Evolutionary conservation across 2,329 filamentous ascomycete genomes (phyloP).

Genomic region (Davidsoniella virescens): DNA sequence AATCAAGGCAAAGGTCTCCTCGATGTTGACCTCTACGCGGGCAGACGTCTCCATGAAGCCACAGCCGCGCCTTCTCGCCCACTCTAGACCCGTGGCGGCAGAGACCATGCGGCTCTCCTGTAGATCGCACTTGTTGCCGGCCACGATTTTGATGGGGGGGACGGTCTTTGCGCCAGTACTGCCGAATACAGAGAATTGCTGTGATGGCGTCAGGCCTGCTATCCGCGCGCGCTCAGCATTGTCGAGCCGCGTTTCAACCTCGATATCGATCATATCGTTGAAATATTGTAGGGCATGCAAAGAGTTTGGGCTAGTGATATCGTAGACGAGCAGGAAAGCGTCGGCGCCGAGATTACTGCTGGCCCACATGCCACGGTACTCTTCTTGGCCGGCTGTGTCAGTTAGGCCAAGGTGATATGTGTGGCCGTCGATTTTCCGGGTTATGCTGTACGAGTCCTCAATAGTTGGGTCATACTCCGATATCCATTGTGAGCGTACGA

Average conservation of each 20-base stretch:
- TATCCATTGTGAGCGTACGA: slow-evolving; percentile 72
- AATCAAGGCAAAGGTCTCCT: slow-evolving; percentile 68
- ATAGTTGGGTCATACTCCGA: slow-evolving; percentile 69
- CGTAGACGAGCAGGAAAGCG: slow-evolving; percentile 75
- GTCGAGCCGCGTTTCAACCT: slow-evolving; percentile 52
- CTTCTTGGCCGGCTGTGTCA: slow-evolving; percentile 78
- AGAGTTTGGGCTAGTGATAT: slow-evolving; percentile 57
- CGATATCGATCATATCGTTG: slow-evolving; percentile 71
- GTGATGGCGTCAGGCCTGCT: slow-evolving; percentile 23
- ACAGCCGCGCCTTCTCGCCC: slow-evolving; percentile 55
- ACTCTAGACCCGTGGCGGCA: slow-evolving; percentile 58
- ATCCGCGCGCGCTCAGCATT: slow-evolving; percentile 37
- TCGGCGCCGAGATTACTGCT: slow-evolving; percentile 62
- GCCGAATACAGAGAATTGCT: slow-evolving; percentile 18
- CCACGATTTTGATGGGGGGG: slow-evolving; percentile 65
- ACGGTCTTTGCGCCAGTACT: slow-evolving; percentile 33
- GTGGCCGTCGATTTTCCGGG: slow-evolving; percentile 62
- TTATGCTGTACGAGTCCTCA: slow-evolving; percentile 74
- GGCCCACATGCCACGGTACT: slow-evolving; percentile 78
- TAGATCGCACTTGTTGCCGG: slow-evolving; percentile 75
- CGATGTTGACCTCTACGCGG: slow-evolving; percentile 70
- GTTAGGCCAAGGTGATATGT: slow-evolving; percentile 65
- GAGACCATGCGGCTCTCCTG: slow-evolving; percentile 51
- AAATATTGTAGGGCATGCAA: slow-evolving; percentile 62
- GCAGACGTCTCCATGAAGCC: slow-evolving; percentile 87